phyloP scores from a whole-genome alignment of 2,329 filamentous ascomycete genomes.

The Dactylellina haptotyla region DNA sequence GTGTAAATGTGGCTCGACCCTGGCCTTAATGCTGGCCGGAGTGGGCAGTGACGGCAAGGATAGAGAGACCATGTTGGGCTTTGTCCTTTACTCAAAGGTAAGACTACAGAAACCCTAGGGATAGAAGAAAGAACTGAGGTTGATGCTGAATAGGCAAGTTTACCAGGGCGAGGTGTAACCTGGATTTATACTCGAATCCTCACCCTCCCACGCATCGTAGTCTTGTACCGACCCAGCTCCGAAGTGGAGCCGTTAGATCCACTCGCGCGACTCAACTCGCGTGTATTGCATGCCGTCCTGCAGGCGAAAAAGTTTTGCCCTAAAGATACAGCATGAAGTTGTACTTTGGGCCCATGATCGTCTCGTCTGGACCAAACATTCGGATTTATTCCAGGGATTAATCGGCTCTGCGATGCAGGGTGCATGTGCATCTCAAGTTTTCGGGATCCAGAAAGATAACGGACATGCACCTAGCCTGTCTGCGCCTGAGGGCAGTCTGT shows the following conservation, averaged over 20 bases:
- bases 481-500: conserved; percentile 40
- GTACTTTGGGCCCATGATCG: conserved; percentile 26
- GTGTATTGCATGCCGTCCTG: conserved; percentile 44
- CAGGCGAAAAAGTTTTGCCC: conserved; percentile 25
- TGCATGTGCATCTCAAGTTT: conserved; percentile 26
- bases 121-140: conserved; percentile 25
- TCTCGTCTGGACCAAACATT: conserved; percentile 27
- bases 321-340: conserved; percentile 18
- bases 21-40: conserved; percentile 60
- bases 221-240: neutral
- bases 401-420: conserved; percentile 52
- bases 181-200: conserved; percentile 50
- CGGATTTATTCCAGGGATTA: conserved; percentile 32
- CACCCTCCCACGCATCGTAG: conserved; percentile 37
- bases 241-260: conserved; percentile 46
- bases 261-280: conserved; percentile 51
- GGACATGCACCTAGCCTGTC: conserved; percentile 25
- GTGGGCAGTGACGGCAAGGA: conserved; percentile 48
- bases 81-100: neutral
- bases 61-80: conserved; percentile 48
- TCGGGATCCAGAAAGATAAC: conserved; percentile 48
- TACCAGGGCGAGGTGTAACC: conserved; percentile 49
- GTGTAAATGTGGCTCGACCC: conserved; percentile 61
- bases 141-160: conserved; percentile 25
- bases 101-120: conserved; percentile 8